Conservation (phyloP, 192 early-diverging fungal species). For the Tieghemiomyces parasiticus region DNA sequence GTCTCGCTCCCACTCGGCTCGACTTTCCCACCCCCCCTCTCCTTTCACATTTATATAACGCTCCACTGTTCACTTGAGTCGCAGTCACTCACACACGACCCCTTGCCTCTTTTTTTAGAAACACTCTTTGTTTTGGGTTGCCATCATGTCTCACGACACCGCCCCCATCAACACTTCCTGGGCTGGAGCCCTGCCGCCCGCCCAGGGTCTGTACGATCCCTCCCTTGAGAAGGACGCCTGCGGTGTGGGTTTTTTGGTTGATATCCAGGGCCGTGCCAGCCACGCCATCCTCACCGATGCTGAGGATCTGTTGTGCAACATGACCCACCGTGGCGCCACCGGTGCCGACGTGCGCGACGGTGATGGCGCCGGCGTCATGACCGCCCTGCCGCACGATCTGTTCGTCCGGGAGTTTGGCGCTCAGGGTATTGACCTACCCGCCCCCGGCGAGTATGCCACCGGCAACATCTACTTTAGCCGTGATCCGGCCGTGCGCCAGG, state of each 20-base stretch:
- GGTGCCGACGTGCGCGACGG: slow-evolving; percentile 91
- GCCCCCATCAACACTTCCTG: no score
- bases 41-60: no score
- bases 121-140: no score
- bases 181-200: slow-evolving; percentile 70
- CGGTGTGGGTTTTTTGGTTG: slow-evolving; percentile 94
- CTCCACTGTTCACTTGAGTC: no score
- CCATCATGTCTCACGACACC: no score
- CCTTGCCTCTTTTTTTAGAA: no score
- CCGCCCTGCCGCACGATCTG: slow-evolving; percentile 82
- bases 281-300: slow-evolving; percentile 89
- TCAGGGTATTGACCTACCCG: slow-evolving; percentile 51
- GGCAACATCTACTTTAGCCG: slow-evolving; percentile 88
- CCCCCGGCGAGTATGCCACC: slow-evolving; percentile 80
- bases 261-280: slow-evolving; percentile 70
- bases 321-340: slow-evolving; percentile 95
- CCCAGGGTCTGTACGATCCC: slow-evolving; percentile 82
- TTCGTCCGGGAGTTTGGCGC: slow-evolving; percentile 45
- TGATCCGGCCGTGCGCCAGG: slow-evolving; percentile 41
- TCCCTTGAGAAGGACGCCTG: slow-evolving; percentile 86
- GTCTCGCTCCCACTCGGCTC: no score
- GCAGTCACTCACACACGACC: no score
- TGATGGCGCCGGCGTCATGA: slow-evolving; percentile 98
- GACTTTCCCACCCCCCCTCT: no score
- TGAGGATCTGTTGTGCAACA: slow-evolving; percentile 86